Conservation (phyloP, 345 rosid species). For the Sisymbrium altissimum region DNA sequence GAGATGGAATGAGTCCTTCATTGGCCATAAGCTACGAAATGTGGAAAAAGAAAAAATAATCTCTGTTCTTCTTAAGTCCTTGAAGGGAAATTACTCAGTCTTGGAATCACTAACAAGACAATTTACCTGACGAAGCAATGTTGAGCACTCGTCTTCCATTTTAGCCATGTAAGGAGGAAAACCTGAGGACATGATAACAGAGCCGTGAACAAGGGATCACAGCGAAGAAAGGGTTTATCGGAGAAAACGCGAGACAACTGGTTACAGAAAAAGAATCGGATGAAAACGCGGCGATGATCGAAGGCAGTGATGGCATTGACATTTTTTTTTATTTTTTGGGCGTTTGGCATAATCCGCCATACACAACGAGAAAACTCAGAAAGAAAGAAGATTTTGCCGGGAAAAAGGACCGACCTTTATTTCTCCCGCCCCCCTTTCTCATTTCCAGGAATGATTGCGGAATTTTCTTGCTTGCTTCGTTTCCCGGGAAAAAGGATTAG, state of each 20-base stretch:
- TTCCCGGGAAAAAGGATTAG: slow-evolving; percentile 1
- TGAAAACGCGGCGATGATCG: slow-evolving; percentile 2
- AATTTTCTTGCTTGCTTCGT: neutral
- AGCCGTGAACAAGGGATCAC: slow-evolving; percentile 1
- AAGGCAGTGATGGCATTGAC: neutral
- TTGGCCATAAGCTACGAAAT: slow-evolving; percentile 39
- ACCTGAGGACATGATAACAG: slow-evolving; percentile 14
- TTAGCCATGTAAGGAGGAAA: slow-evolving; percentile 18
- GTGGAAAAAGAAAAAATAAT: neutral
- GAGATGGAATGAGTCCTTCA: slow-evolving; percentile 49
- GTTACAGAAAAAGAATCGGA: neutral
- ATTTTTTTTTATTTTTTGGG: neutral
- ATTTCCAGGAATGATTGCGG: no score
- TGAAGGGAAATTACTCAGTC: neutral
- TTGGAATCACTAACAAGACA: neutral
- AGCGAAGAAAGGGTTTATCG: slow-evolving; percentile 6
- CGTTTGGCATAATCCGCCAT: slow-evolving; percentile 27
- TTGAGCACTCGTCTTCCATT: slow-evolving; percentile 44
- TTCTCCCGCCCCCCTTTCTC: neutral
- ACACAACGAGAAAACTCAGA: neutral
- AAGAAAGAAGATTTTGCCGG: neutral
- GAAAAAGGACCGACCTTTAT: neutral
- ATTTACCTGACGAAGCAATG: slow-evolving; percentile 49
- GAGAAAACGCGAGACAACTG: neutral
- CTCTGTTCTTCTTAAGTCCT: neutral